A percentile compares a stretch with the other conserved stretches of the same genome.
Evolutionary conservation across 2,329 filamentous ascomycete genomes (phyloP).

Genomic region (Byssochlamys sp.): DNA sequence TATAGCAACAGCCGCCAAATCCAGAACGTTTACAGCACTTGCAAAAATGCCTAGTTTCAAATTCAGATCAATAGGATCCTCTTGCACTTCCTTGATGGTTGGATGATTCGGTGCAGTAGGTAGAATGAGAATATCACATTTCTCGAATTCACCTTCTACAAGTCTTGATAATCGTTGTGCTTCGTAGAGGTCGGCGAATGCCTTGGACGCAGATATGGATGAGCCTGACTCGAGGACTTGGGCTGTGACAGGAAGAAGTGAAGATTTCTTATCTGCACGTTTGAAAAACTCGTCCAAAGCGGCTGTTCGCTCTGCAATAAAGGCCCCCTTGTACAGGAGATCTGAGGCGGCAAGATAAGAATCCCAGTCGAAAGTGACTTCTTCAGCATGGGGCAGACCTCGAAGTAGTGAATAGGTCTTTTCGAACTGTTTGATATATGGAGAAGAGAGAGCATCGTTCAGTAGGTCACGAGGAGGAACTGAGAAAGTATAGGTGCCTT

Average conservation of each 20-base stretch:
- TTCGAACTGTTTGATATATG: slow-evolving; percentile 1
- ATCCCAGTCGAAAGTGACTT: slow-evolving; percentile 34
- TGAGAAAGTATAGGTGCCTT: slow-evolving; percentile 2
- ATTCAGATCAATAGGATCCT: slow-evolving; percentile 47
- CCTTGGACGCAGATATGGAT: slow-evolving; percentile 32
- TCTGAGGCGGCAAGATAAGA: slow-evolving; percentile 44
- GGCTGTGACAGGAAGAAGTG: slow-evolving; percentile 27
- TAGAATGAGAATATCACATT: slow-evolving; percentile 43
- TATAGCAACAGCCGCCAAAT: slow-evolving; percentile 47
- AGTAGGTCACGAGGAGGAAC: slow-evolving; percentile 1
- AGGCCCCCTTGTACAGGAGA: slow-evolving; percentile 49
- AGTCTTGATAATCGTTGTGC: slow-evolving; percentile 27
- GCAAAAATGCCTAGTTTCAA: slow-evolving; percentile 48
- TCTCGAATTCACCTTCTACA: slow-evolving; percentile 29
- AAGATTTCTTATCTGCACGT: slow-evolving; percentile 28
- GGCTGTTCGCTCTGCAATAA: slow-evolving; percentile 48
- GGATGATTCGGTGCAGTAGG: slow-evolving; percentile 48
- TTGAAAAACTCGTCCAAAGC: slow-evolving; percentile 32
- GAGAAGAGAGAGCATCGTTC: neutral
- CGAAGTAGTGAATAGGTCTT: slow-evolving; percentile 3
- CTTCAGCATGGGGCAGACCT: neutral
- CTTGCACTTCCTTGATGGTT: slow-evolving; percentile 42
- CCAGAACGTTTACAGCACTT: slow-evolving; percentile 53
- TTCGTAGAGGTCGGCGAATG: slow-evolving; percentile 41
- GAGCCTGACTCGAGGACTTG: slow-evolving; percentile 28